Evolutionary conservation across 768 basidiomycete species (phyloP), one percentile per base, ranked within the genome.

Genomic region (Exsudoporus frostii): DNA sequence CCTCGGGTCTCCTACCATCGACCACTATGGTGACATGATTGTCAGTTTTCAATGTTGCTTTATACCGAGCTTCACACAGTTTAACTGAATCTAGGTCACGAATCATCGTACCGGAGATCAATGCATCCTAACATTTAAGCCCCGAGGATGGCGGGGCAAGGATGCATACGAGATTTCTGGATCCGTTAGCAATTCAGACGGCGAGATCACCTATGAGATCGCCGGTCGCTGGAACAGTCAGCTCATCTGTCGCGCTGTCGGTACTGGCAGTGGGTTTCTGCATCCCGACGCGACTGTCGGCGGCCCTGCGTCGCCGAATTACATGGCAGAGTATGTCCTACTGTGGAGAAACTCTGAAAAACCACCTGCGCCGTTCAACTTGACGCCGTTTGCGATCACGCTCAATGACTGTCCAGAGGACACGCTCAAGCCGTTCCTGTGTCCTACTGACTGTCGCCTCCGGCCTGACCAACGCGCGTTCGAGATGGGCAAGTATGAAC

Each of bases 181-280:
- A 1, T 79, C 82, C 37, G 93, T 98, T 20, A 71, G 80, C 53
- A 86, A 91, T 63, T 68, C 80, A 1, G 59, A 72, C 0, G 92
- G 89, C 10, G 73, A 79, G 20, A 74, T 85, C 29, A 83, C 79
- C 0, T 90, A 95, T 71, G 92, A 96, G 52, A 92, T 98, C 44
- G 94, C 94, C 0, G 95, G 95, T 5, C 81, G 93, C 2, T 98
- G 95, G 96, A 93, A 92, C 64, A 90, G 89, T 40, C 95, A 98
- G 65, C 83, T 98, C 33, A 86, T 98, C 48, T 92, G 92, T 19
- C 83, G 92, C 10, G 79, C 81, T 20, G 80, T 82, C 8, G 87
- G 87, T 10, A 76, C 78, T 3, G 80, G 81, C 9, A 70, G 69
- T 38, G 85, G 82, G 11, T 76, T 74, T 38, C 76, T 93, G 13